Percentiles rank a stretch among this genome's conserved stretches.
Conservation (phyloP, 1,284 basidiomycete genomes). For the Trichosporon sp. region DNA sequence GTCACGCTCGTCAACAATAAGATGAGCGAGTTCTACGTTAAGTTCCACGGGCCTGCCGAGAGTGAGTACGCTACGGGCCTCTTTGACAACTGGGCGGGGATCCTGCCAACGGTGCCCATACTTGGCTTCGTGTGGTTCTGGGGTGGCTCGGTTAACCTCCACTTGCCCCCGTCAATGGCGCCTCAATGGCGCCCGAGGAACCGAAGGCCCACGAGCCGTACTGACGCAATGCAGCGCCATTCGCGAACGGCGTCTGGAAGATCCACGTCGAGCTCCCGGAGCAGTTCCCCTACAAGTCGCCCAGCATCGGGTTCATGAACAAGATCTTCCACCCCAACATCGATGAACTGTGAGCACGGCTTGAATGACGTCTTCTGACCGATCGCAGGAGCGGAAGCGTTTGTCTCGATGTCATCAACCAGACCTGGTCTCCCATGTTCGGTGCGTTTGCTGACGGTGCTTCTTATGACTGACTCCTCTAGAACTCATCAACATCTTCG, state of each 20-base stretch:
- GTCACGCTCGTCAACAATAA: constrained; percentile 95
- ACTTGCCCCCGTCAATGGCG: background rate
- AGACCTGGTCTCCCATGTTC: constrained; percentile 99
- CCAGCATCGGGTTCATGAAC: constrained; percentile 99
- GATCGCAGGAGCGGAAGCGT: constrained; percentile 77
- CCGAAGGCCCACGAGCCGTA: background rate
- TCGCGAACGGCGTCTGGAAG: constrained; percentile 95
- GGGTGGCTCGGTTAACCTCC: constrained; percentile 3
- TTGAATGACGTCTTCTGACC: constrained; percentile 22
- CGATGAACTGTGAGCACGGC: constrained; percentile 74
- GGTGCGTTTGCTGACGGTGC: constrained; percentile 56
- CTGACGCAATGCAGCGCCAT: constrained; percentile 65
- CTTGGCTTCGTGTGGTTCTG: background rate
- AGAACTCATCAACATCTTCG: constrained; percentile 99
- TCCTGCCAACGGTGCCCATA: background rate
- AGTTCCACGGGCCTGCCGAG: constrained; percentile 88
- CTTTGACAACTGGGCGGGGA: background rate
- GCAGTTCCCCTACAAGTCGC: constrained; percentile 98
- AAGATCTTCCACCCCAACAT: constrained; percentile 99
- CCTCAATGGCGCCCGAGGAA: background rate
- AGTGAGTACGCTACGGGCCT: constrained; percentile 59
- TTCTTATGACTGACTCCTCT: constrained; percentile 8
- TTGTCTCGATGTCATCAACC: constrained; percentile 94
- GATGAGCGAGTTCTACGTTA: constrained; percentile 98
- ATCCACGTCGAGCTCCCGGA: constrained; percentile 99